phyloP scores from a whole-genome alignment of 257 asterid species.

The Phtheirospermum japonicum region DNA sequence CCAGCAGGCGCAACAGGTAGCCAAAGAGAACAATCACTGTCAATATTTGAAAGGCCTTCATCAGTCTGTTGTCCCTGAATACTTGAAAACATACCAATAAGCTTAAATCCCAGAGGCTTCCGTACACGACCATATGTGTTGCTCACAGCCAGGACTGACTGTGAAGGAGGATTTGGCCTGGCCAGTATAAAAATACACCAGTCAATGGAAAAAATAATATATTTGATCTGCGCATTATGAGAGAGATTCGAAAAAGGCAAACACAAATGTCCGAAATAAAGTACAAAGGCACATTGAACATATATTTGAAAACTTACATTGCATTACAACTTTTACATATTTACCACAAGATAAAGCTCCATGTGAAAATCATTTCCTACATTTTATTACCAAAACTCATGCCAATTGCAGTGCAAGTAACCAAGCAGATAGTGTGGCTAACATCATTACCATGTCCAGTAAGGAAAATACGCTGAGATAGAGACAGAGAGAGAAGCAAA shows the following conservation, averaged over 20 bases:
- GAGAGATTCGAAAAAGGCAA: too few species aligned
- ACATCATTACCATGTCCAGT: constrained; percentile 15
- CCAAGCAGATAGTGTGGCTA: not conserved
- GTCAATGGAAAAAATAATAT: too few species aligned
- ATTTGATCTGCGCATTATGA: too few species aligned
- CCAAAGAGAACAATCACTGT: constrained; percentile 85
- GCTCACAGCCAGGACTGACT: constrained; percentile 87
- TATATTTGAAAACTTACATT: constrained; percentile 14
- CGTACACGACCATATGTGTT: constrained; percentile 85
- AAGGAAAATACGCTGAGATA: not conserved
- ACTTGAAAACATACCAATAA: constrained; percentile 62
- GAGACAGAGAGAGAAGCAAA: not conserved
- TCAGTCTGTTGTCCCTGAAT: constrained; percentile 46
- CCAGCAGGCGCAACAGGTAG: constrained; percentile 95
- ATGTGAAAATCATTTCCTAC: not conserved
- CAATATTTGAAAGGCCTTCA: constrained; percentile 36
- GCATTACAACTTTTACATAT: constrained; percentile 9
- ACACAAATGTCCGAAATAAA: constrained; percentile 4
- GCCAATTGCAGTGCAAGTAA: constrained; percentile 8
- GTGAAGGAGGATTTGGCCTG: constrained; percentile 99
- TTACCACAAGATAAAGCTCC: not conserved
- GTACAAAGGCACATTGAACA: too few species aligned
- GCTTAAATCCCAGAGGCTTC: constrained; percentile 84
- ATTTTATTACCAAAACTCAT: not conserved
- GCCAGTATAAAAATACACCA: constrained; percentile 26